A percentile compares a stretch with the other conserved stretches of the same genome.
phyloP scores from a whole-genome alignment of 495 filamentous ascomycete species.

The Tetracladium setigerum region DNA sequence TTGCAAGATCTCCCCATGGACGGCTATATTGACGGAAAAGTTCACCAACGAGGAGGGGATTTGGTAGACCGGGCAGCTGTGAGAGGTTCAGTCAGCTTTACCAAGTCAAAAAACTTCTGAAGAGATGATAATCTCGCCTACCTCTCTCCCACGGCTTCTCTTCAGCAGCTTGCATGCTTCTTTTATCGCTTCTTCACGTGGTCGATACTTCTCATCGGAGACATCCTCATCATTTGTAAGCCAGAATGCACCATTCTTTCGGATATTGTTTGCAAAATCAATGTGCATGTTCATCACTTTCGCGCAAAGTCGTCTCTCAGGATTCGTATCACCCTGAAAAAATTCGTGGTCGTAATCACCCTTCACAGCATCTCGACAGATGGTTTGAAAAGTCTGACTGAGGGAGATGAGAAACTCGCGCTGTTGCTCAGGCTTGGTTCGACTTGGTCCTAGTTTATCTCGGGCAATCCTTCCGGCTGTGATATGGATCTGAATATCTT shows the following conservation, averaged over 20 bases:
- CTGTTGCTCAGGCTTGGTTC: constrained; percentile 5
- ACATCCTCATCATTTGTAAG: not conserved
- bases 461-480: not conserved
- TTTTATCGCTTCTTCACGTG: constrained; percentile 8
- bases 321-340: constrained; percentile 7
- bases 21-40: constrained; percentile 26
- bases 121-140: not conserved
- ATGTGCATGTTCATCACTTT: constrained; percentile 36
- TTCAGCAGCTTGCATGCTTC: constrained; percentile 7
- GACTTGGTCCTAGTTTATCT: constrained; percentile 12
- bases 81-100: constrained; percentile 4
- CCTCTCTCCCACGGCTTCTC: constrained; percentile 11
- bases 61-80: constrained; percentile 28
- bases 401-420: constrained; percentile 8
- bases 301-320: constrained; percentile 38
- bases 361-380: constrained; percentile 12
- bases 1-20: constrained; percentile 26
- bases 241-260: constrained; percentile 8
- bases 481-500: constrained; percentile 8
- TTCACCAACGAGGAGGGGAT: constrained; percentile 26
- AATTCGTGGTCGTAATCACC: constrained; percentile 14
- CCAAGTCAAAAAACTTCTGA: not conserved
- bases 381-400: constrained; percentile 6
- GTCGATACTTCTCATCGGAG: not conserved
- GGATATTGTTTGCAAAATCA: constrained; percentile 39